Evolutionary conservation across 2,329 filamentous ascomycete genomes (phyloP), one percentile per base, ranked within the genome.

Genomic region (Torrubiella hemipterigena): DNA sequence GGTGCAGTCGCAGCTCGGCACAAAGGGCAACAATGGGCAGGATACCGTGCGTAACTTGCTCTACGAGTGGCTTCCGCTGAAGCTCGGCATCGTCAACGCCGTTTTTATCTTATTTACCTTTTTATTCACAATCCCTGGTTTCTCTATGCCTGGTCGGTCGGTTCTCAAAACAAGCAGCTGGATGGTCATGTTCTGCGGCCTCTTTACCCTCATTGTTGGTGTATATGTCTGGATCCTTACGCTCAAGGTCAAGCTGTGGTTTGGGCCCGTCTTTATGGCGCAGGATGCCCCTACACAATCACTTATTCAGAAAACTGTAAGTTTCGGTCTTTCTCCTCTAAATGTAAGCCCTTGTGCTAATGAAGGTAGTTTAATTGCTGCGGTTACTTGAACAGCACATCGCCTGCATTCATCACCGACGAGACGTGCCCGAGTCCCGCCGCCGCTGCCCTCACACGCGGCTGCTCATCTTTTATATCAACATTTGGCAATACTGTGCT

Each of bases 201-300:
- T 81, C 31, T 79, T 81, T 54, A 81, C 72, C 14, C 55, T 84
- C 47, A 56, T 70, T 34, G 58, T 84, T 21, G 80, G 80, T 27
- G 56, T 83, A 29, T 65, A 67, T 39, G 62, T 84, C 39, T 85
- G 80, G 83, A 70, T 85, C 47, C 61, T 77, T 45, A 89, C 83
- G 3, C 59, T 91, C 42, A 68, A 65, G 44, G 77, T 77, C 27
- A 71, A 78, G 47, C 63, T 66, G 22, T 70, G 72, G 38, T 72
- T 87, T 37, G 60, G 55, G 35, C 49, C 56, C 2, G 62, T 80
- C 31, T 91, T 80, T 70, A 58, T 61, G 16, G 48, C 56, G 5
- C 73, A 82, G 52, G 48, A 67, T 4, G 46, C 65, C 1, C 42
- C 55, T 2, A 62, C 75, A 4, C 80, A 86, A 53, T 72, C 69